Evolutionary conservation across 176 grass and related monocot genomes (phyloP).

Genomic region (Areca catechu): DNA sequence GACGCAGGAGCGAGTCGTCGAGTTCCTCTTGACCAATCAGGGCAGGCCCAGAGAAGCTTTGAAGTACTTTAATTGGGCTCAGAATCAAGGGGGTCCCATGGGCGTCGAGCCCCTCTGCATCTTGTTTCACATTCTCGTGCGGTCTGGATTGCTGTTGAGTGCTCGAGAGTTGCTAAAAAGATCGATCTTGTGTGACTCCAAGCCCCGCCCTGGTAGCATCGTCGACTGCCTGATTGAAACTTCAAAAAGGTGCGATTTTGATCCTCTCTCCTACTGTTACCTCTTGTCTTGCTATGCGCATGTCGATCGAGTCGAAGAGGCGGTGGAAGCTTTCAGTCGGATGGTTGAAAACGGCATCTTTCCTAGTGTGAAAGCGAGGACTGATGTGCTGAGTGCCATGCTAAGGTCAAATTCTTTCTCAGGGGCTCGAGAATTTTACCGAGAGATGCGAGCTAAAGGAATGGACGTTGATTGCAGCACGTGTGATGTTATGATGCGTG

Average conservation of each 20-base stretch:
- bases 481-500: slow-evolving; percentile 42
- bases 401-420: slow-evolving; percentile 24
- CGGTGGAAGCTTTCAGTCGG: slow-evolving; percentile 27
- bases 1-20: slow-evolving; percentile 1
- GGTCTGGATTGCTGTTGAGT: neutral
- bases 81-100: neutral
- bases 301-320: slow-evolving; percentile 1
- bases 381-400: slow-evolving; percentile 33
- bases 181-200: neutral
- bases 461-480: slow-evolving; percentile 30
- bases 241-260: slow-evolving; percentile 10
- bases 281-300: slow-evolving; percentile 36
- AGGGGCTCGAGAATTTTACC: slow-evolving; percentile 30
- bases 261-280: slow-evolving; percentile 7
- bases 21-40: slow-evolving; percentile 12
- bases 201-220: slow-evolving; percentile 7
- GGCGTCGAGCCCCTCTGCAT: slow-evolving; percentile 17
- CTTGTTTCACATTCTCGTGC: slow-evolving; percentile 28
- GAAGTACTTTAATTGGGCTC: slow-evolving; percentile 13
- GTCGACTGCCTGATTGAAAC: slow-evolving; percentile 20
- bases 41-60: slow-evolving; percentile 11
- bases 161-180: slow-evolving; percentile 13
- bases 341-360: slow-evolving; percentile 34
- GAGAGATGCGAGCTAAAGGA: slow-evolving; percentile 39
- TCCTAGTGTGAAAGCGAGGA: slow-evolving; percentile 31